phyloP scores from a whole-genome alignment of 768 basidiomycete species.

The Suillus discolor region DNA sequence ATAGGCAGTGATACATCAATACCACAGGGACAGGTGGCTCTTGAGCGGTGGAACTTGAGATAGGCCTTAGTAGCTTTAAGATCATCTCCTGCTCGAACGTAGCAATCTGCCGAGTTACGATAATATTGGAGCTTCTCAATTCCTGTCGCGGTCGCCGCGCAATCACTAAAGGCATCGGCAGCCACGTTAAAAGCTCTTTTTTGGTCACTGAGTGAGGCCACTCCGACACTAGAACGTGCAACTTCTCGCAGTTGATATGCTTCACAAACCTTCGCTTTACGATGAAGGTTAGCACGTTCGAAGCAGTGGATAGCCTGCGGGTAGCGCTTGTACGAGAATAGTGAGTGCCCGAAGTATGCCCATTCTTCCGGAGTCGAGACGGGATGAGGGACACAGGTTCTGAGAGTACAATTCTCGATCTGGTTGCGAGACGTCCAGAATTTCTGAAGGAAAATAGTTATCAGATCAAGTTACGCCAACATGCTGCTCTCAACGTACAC shows the following conservation, averaged over 20 bases:
- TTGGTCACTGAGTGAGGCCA: constrained; percentile 24
- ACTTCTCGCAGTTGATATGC: constrained; percentile 58
- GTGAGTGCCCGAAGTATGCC: constrained; percentile 40
- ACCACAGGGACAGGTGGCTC: constrained; percentile 20
- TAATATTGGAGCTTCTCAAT: constrained; percentile 40
- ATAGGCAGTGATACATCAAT: too few species aligned
- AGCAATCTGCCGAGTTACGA: constrained; percentile 49
- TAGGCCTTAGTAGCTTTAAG: constrained; percentile 48
- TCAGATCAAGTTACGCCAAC: constrained; percentile 1
- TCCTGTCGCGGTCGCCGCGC: constrained; percentile 35
- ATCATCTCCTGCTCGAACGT: constrained; percentile 40
- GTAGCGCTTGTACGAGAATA: constrained; percentile 41
- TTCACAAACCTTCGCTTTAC: constrained; percentile 48
- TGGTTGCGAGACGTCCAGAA: constrained; percentile 52
- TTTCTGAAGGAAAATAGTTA: constrained; percentile 34
- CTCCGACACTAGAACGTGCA: constrained; percentile 39
- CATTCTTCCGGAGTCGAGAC: constrained; percentile 54
- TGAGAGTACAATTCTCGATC: constrained; percentile 54
- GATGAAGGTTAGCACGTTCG: constrained; percentile 44
- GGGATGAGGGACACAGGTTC: constrained; percentile 49
- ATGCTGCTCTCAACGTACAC: constrained; percentile 36
- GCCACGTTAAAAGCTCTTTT: constrained; percentile 45
- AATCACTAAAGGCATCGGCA: constrained; percentile 50
- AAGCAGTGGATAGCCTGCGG: constrained; percentile 58
- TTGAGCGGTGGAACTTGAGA: constrained; percentile 37